Conservation (phyloP, 768 basidiomycete species). For the Boletus reticuloceps region DNA sequence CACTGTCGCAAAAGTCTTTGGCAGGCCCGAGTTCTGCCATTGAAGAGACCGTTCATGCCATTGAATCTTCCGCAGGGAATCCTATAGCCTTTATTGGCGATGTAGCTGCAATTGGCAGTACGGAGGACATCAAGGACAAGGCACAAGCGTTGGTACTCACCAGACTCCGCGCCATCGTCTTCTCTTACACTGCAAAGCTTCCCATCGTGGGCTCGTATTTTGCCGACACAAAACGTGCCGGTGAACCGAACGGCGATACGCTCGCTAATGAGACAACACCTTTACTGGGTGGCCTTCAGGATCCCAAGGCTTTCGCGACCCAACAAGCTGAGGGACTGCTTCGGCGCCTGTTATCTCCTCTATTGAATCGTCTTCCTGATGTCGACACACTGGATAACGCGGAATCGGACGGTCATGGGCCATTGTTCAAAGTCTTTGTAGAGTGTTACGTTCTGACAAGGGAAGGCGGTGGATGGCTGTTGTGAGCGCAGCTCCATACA, state of each 20-base stretch:
- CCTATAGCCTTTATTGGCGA: neutral
- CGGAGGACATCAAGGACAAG: constrained; percentile 3
- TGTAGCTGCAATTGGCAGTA: neutral
- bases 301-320: constrained; percentile 22
- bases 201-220: constrained; percentile 26
- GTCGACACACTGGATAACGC: constrained; percentile 17
- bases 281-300: constrained; percentile 20
- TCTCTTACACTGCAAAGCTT: constrained; percentile 14
- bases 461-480: constrained; percentile 21
- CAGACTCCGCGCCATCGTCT: constrained; percentile 9
- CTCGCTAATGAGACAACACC: constrained; percentile 24
- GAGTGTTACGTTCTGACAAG: constrained; percentile 24
- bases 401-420: constrained; percentile 5
- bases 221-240: neutral
- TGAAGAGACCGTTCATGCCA: neutral
- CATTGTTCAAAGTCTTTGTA: constrained; percentile 6
- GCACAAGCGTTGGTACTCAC: constrained; percentile 4
- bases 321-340: constrained; percentile 17
- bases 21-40: neutral
- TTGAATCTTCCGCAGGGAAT: neutral
- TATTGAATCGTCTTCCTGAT: constrained; percentile 17
- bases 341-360: constrained; percentile 10
- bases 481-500: constrained; percentile 8
- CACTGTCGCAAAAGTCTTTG: neutral
- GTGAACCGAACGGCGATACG: neutral